These are phyloP conservation scores for Lasiosphaeris hirsuta DNA, from an alignment of 495 filamentous ascomycete species.

Conservation along the genomic window DNA sequence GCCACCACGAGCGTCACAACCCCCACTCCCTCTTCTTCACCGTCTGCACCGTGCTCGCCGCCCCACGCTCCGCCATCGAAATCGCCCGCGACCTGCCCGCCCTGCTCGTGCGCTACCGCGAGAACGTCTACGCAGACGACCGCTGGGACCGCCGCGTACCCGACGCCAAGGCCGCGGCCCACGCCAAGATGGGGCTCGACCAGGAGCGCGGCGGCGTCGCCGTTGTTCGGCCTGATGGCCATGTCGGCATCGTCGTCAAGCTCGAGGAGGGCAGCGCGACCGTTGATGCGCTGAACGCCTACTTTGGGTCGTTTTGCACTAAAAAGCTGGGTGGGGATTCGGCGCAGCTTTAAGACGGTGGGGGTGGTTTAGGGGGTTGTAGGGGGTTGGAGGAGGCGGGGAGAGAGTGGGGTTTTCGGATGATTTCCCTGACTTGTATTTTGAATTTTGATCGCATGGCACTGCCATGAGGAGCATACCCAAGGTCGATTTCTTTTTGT, in stretches of 20 bases:
- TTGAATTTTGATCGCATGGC: no score
- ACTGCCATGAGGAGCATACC: no score
- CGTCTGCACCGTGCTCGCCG: constrained; percentile 68
- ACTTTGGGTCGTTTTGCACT: constrained; percentile 66
- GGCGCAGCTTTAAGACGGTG: constrained; percentile 17
- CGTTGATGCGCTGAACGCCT: constrained; percentile 76
- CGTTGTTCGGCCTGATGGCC: constrained; percentile 81
- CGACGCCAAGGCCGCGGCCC: constrained; percentile 65
- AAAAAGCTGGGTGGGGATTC: constrained; percentile 35
- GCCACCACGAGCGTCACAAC: constrained; percentile 76
- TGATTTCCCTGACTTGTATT: not conserved
- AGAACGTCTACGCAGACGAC: constrained; percentile 86
- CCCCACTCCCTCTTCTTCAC: constrained; percentile 81
- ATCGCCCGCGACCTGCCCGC: constrained; percentile 63
- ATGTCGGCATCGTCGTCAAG: constrained; percentile 71
- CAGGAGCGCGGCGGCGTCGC: constrained; percentile 71
- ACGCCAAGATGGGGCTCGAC: constrained; percentile 82
- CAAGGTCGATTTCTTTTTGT: no score
- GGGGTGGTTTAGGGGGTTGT: not conserved
- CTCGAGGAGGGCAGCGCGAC: constrained; percentile 73
- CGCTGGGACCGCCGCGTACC: constrained; percentile 69
- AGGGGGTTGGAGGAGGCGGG: no score
- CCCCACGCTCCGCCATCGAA: constrained; percentile 59
- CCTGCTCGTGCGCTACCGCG: constrained; percentile 67
- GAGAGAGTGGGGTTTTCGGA: no score